Conservation (phyloP, 306 rosid species). For the Acacia crassicarpa region DNA sequence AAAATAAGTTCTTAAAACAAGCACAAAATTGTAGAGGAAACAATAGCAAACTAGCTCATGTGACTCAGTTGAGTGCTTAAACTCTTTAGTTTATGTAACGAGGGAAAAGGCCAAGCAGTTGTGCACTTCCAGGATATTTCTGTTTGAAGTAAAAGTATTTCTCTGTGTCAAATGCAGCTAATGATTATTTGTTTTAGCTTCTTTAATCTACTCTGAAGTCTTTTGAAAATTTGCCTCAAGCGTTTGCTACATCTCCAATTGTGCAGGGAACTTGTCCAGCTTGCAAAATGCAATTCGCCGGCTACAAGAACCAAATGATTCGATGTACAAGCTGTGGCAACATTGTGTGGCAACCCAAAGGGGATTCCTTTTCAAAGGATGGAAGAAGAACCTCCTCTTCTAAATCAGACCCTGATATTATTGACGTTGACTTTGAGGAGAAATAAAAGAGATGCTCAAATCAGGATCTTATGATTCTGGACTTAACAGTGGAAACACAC, state of each 20-base stretch:
- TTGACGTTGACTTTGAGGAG: constrained; percentile 97
- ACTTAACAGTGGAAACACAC: constrained; percentile 22
- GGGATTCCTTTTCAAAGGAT: constrained; percentile 57
- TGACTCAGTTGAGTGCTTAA: not conserved
- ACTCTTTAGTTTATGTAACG: not conserved
- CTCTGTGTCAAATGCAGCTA: not conserved
- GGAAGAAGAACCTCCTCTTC: constrained; percentile 56
- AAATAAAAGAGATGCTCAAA: constrained; percentile 49
- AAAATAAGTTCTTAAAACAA: not conserved
- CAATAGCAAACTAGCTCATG: not conserved
- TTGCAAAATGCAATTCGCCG: constrained; percentile 81
- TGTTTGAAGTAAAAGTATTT: not conserved
- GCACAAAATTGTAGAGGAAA: not conserved
- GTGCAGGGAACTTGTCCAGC: constrained; percentile 90
- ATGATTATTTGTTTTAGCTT: not conserved
- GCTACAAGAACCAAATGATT: constrained; percentile 79
- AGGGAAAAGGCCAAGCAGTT: not conserved
- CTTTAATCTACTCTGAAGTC: not conserved
- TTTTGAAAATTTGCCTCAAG: constrained; percentile 13
- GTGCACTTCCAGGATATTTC: not conserved
- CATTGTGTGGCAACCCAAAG: constrained; percentile 96
- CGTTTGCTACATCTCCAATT: constrained; percentile 7
- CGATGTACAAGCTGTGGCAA: constrained; percentile 83
- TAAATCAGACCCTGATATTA: constrained; percentile 72
- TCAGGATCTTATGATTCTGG: constrained; percentile 2